Percentiles rank a stretch among this genome's conserved stretches.
Evolutionary conservation across 148 eudicot genomes (phyloP).

Genomic region (Simmondsia chinensis): DNA sequence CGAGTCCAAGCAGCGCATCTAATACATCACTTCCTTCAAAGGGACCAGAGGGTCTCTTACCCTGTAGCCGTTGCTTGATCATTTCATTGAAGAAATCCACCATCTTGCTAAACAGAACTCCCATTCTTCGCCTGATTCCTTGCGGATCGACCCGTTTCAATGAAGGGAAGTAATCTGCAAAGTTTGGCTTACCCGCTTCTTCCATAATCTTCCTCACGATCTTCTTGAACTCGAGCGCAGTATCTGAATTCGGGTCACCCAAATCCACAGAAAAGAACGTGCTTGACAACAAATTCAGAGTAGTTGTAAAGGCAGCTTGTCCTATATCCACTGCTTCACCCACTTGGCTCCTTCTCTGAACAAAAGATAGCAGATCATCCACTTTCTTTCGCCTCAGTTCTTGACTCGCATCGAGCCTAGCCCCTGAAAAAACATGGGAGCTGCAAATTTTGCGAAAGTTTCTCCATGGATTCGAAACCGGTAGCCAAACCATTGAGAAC

Average conservation of each 20-base stretch:
- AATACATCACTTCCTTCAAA: slow-evolving; percentile 10
- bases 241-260: slow-evolving; percentile 7
- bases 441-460: slow-evolving; percentile 26
- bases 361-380: slow-evolving; percentile 14
- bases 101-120: slow-evolving; percentile 13
- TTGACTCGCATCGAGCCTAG: slow-evolving; percentile 21
- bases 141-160: slow-evolving; percentile 18
- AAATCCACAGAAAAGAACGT: slow-evolving; percentile 29
- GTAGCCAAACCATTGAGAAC: slow-evolving; percentile 17
- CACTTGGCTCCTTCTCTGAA: slow-evolving; percentile 9
- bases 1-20: slow-evolving; percentile 15
- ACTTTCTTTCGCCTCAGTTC: slow-evolving; percentile 8
- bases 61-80: slow-evolving; percentile 13
- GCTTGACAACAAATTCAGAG: slow-evolving; percentile 22
- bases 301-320: slow-evolving; percentile 18
- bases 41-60: background rate
- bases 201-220: slow-evolving; percentile 17
- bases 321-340: slow-evolving; percentile 22
- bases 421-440: slow-evolving; percentile 15
- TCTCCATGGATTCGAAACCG: slow-evolving; percentile 21
- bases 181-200: slow-evolving; percentile 26
- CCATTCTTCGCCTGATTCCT: slow-evolving; percentile 11
- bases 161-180: slow-evolving; percentile 25
- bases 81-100: slow-evolving; percentile 11
- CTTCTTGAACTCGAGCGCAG: slow-evolving; percentile 7